Evolutionary conservation across 768 basidiomycete genomes (phyloP), one percentile per base, ranked within the genome.

Genomic region (Boletus insuetus): DNA sequence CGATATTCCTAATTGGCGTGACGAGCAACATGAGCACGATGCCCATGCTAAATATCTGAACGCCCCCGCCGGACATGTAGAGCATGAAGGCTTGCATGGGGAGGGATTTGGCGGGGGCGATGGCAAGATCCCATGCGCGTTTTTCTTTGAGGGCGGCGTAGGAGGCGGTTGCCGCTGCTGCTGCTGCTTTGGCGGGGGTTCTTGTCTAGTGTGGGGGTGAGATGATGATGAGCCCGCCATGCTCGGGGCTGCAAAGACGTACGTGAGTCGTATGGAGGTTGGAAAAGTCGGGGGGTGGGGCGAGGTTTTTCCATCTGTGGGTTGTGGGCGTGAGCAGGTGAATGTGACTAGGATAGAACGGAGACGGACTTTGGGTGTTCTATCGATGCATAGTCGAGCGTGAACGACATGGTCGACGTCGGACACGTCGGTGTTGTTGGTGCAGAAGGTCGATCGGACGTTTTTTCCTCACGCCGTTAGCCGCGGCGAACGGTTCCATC

Each of bases 81-180:
- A 98, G 79, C 95, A 98, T 98, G 75, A 98, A 89, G 6, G 88
- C 93, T 66, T 98, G 94, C 95, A 97, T 97, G 4, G 94, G 94
- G 26, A 98, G 79, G 14, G 86, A 84, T 72, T 98, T 97, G 34
- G 90, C 91, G 1, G 94, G 94, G 4, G 82, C 76, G 46, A 86
- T 81, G 38, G 92, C 92, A 40, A 91, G 77, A 58, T 93, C 91
- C 89, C 92, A 91, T 41, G 92, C 92, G 26, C 90, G 85, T 64
- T 81, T 86, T 59, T 82, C 82, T 67, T 92, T 91, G 56, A 94
- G 75, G 22, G 73, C 69, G 58, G 87, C 81, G 61, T 90, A 85
- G 4, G 83, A 82, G 6, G 80, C 71, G 0, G 78, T 63, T 0
- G 70, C 61, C 0, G 74, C 54, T 0, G 74, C 54, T 0, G 72